A percentile compares a stretch with the other conserved stretches of the same genome.
phyloP scores from a whole-genome alignment of 2,329 filamentous ascomycete genomes.

The Penicillium sp. region DNA sequence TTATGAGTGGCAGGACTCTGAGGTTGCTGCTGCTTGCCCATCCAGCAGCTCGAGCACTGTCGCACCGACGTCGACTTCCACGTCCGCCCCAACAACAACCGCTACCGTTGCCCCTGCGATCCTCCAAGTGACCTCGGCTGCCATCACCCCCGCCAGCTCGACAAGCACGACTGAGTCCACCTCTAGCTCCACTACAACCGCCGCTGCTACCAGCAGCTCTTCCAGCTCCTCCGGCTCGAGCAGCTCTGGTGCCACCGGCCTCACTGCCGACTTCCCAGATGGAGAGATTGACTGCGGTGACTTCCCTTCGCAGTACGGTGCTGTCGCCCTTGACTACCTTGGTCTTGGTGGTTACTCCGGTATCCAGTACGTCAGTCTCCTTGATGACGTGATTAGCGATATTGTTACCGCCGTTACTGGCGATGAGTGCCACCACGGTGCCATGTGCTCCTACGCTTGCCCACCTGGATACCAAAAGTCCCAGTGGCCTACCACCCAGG shows the following conservation, averaged over 20 bases:
- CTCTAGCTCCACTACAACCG: conserved; percentile 19
- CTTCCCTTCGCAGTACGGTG: conserved; percentile 81
- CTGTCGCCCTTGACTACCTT: conserved; percentile 67
- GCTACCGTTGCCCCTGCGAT: conserved; percentile 40
- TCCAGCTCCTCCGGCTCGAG: conserved; percentile 26
- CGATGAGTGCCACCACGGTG: conserved; percentile 58
- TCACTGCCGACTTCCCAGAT: conserved; percentile 70
- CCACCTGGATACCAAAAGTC: conserved; percentile 88
- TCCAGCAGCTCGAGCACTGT: conserved; percentile 24
- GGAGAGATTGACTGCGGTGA: conserved; percentile 66
- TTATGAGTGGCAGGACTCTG: conserved; percentile 62
- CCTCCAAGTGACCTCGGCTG: conserved; percentile 53
- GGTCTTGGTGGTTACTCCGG: conserved; percentile 73
- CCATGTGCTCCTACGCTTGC: conserved; percentile 91
- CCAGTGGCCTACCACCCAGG: conserved; percentile 82
- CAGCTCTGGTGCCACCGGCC: conserved; percentile 47
- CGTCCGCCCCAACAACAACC: conserved; percentile 28
- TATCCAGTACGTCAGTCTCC: conserved; percentile 64
- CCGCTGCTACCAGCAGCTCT: conserved; percentile 18
- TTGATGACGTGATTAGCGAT: conserved; percentile 57
- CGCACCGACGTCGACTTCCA: conserved; percentile 29
- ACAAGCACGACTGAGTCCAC: conserved; percentile 19
- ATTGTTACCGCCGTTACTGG: conserved; percentile 65
- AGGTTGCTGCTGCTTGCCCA: conserved; percentile 55
- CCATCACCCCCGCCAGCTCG: conserved; percentile 32